Evolutionary conservation across 768 basidiomycete genomes (phyloP).

Genomic region (Suillus spraguei): DNA sequence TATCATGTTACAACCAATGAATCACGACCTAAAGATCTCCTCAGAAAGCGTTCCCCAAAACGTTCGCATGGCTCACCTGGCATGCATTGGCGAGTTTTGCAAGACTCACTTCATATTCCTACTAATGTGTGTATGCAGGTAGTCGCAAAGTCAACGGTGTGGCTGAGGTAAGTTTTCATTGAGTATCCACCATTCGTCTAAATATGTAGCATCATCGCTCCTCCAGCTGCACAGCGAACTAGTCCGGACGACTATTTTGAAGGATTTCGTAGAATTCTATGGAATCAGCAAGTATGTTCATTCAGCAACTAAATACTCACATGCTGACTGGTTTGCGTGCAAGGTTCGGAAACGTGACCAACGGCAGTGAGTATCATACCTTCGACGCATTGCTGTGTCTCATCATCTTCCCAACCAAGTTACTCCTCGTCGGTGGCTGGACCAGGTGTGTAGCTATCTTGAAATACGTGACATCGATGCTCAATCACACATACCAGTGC

Average conservation of each 20-base stretch:
- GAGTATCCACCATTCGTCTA: background rate
- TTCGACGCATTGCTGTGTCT: background rate
- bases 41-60: constrained; percentile 85
- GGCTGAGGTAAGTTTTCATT: constrained; percentile 61
- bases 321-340: constrained; percentile 18
- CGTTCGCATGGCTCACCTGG: constrained; percentile 90
- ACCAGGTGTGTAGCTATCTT: constrained; percentile 49
- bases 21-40: background rate
- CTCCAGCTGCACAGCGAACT: constrained; percentile 83
- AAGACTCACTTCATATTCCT: constrained; percentile 6
- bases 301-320: background rate
- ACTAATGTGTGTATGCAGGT: constrained; percentile 37
- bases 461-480: background rate
- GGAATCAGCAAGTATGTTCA: constrained; percentile 71
- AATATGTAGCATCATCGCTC: background rate
- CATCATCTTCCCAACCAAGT: constrained; percentile 46
- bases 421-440: constrained; percentile 92
- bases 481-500: constrained; percentile 48
- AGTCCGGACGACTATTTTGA: constrained; percentile 79
- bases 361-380: constrained; percentile 68
- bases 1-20: constrained; percentile 7
- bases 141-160: constrained; percentile 94
- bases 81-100: constrained; percentile 63
- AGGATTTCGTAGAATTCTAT: constrained; percentile 93
- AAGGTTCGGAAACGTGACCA: constrained; percentile 89